phyloP scores from a whole-genome alignment of 1,139 yeast species.

The Hemisphaericaspora xylanilytica region DNA sequence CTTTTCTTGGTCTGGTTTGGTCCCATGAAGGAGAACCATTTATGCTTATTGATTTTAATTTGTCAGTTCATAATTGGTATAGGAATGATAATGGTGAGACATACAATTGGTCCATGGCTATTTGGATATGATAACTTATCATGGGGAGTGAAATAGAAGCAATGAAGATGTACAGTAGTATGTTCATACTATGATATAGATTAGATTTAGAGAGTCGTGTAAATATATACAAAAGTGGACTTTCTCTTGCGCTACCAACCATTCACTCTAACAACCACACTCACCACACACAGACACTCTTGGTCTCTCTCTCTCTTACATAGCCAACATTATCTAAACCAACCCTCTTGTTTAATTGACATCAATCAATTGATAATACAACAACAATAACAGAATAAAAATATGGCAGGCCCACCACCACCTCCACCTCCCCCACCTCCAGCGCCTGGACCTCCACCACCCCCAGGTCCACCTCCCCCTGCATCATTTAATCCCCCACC shows the following conservation, averaged over 20 bases:
- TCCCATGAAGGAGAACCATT: conserved; percentile 78
- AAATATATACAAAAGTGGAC: not conserved
- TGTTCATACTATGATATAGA: no score
- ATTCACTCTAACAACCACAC: no score
- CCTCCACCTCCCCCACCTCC: conserved; percentile 48
- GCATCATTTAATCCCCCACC: conserved; percentile 25
- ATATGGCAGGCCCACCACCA: conserved; percentile 18
- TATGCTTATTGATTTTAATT: conserved; percentile 58
- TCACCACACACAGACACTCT: no score
- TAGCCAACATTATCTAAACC: no score
- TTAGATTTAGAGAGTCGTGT: not conserved
- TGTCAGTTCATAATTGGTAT: conserved; percentile 69
- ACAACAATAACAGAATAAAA: not conserved
- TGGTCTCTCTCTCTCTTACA: no score
- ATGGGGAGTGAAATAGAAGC: conserved; percentile 38
- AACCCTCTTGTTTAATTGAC: no score
- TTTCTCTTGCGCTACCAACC: no score
- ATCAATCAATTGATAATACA: no score
- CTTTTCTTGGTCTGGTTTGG: conserved; percentile 82
- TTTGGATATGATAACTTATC: conserved; percentile 85
- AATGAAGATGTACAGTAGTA: no score
- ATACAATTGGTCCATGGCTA: conserved; percentile 78
- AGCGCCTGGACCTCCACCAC: conserved; percentile 19
- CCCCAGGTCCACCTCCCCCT: conserved; percentile 6
- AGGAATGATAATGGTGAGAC: conserved; percentile 68